These are phyloP conservation scores for Chrysanthemum makinoi DNA, from an alignment of 129 eudicot species.

Conservation along the genomic window DNA sequence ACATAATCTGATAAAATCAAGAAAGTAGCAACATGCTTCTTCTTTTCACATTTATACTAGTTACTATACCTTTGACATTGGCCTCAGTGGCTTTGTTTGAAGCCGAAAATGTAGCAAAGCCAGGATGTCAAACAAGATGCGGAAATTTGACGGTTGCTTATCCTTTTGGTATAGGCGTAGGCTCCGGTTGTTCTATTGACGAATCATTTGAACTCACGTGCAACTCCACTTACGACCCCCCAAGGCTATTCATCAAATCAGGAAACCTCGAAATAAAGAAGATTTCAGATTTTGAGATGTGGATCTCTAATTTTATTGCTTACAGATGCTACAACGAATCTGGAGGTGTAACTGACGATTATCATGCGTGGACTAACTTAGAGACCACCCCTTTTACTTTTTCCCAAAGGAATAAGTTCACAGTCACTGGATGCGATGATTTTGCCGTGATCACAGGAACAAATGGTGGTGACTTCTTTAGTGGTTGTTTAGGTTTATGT, in stretches of 20 bases:
- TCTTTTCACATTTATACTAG: slow-evolving; percentile 16
- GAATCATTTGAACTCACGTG: slow-evolving; percentile 32
- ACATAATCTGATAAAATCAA: slow-evolving; percentile 1
- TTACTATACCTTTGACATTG: too few species aligned
- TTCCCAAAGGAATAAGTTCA: slow-evolving; percentile 6
- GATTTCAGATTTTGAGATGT: slow-evolving; percentile 27
- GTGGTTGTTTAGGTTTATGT: slow-evolving; percentile 14
- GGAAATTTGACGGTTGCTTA: slow-evolving; percentile 36
- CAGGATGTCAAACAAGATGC: slow-evolving; percentile 33
- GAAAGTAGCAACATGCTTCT: slow-evolving; percentile 17
- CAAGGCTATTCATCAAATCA: slow-evolving; percentile 21
- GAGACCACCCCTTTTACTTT: slow-evolving; percentile 15
- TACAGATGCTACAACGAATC: slow-evolving; percentile 22
- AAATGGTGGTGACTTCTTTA: neutral
- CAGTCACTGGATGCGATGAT: slow-evolving; percentile 13
- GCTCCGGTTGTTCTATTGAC: slow-evolving; percentile 23
- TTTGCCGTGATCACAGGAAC: neutral
- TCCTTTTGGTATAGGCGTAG: slow-evolving; percentile 37
- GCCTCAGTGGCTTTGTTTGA: neutral
- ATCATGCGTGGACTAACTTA: neutral
- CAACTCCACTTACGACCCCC: slow-evolving; percentile 33
- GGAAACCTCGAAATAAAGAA: slow-evolving; percentile 16
- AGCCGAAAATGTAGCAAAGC: slow-evolving; percentile 14
- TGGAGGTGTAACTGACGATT: neutral
- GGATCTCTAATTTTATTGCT: slow-evolving; percentile 8